Conservation (phyloP, 2,329 filamentous ascomycete genomes). For the Cryphonectria naterciae region DNA sequence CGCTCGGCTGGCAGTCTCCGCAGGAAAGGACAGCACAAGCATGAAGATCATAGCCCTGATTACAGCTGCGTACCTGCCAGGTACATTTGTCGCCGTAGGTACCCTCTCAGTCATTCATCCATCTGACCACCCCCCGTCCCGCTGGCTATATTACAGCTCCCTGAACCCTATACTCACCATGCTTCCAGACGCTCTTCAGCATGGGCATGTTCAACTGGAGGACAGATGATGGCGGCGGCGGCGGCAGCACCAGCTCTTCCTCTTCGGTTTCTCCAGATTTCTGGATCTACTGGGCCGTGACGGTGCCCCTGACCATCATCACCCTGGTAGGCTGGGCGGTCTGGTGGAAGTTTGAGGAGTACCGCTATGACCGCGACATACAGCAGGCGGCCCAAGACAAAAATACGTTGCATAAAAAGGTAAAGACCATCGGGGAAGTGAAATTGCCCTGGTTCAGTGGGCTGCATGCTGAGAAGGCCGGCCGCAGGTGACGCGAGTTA, state of each 20-base stretch:
- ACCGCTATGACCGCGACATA: slow-evolving; percentile 11
- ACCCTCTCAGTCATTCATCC: too few relatives aligned
- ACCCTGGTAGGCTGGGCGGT: slow-evolving; percentile 8
- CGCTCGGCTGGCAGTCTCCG: slow-evolving; percentile 6
- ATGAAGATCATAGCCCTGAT: slow-evolving; percentile 17
- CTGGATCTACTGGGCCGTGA: slow-evolving; percentile 16
- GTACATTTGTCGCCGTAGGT: slow-evolving; percentile 8
- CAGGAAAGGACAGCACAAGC: slow-evolving; percentile 13
- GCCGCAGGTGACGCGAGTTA: neutral
- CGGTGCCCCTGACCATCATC: slow-evolving; percentile 7
- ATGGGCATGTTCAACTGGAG: slow-evolving; percentile 13
- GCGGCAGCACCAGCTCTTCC: neutral
- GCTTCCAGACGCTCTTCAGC: slow-evolving; percentile 8
- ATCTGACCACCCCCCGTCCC: neutral
- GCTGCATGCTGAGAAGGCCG: neutral
- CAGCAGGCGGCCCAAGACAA: neutral
- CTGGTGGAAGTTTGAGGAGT: slow-evolving; percentile 15
- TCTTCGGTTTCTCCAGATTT: neutral
- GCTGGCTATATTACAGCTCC: neutral
- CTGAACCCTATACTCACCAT: neutral
- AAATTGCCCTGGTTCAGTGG: neutral
- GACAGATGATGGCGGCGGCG: neutral
- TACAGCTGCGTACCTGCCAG: slow-evolving; percentile 7
- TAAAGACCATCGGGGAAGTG: neutral
- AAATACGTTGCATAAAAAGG: neutral